A percentile compares a stretch with the other conserved stretches of the same genome.
Evolutionary conservation across 495 filamentous ascomycete species (phyloP).

Genomic region (Penicillium paradoxum): DNA sequence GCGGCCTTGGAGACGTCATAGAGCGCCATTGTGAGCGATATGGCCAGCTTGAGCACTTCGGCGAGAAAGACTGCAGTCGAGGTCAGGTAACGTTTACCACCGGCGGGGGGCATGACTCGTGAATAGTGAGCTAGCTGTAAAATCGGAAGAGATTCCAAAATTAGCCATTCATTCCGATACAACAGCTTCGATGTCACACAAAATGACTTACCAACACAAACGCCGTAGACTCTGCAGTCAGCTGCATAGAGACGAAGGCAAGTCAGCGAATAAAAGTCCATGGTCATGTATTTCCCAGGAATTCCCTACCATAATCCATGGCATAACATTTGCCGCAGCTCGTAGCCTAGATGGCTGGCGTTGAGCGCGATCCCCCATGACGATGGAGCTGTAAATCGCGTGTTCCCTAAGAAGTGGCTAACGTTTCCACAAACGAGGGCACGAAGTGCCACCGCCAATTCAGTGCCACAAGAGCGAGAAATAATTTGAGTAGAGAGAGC

Average conservation of each 20-base stretch:
- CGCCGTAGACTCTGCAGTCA: slow-evolving; percentile 37
- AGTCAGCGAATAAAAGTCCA: slow-evolving; percentile 14
- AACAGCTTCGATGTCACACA: not conserved
- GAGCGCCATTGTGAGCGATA: slow-evolving; percentile 79
- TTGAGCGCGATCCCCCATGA: slow-evolving; percentile 36
- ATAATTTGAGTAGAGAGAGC: not conserved
- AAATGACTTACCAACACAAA: slow-evolving; percentile 38
- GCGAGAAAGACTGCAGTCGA: slow-evolving; percentile 94
- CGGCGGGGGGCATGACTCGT: slow-evolving; percentile 76
- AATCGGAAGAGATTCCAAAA: not conserved
- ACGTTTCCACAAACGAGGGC: slow-evolving; percentile 9
- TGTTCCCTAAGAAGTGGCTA: slow-evolving; percentile 4
- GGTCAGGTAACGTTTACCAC: slow-evolving; percentile 81
- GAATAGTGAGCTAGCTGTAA: slow-evolving; percentile 85
- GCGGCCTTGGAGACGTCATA: slow-evolving; percentile 77
- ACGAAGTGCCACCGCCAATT: not conserved
- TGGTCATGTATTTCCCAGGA: not conserved
- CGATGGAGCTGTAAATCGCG: slow-evolving; percentile 12
- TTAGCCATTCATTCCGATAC: slow-evolving; percentile 9
- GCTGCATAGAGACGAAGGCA: slow-evolving; percentile 18
- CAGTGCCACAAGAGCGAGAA: not conserved
- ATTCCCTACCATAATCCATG: slow-evolving; percentile 66
- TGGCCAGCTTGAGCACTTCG: slow-evolving; percentile 83
- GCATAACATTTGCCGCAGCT: slow-evolving; percentile 69
- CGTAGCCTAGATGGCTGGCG: slow-evolving; percentile 48